These are phyloP conservation scores for Penicillium soppii DNA, from an alignment of 495 filamentous ascomycete genomes.

Conservation along the genomic window DNA sequence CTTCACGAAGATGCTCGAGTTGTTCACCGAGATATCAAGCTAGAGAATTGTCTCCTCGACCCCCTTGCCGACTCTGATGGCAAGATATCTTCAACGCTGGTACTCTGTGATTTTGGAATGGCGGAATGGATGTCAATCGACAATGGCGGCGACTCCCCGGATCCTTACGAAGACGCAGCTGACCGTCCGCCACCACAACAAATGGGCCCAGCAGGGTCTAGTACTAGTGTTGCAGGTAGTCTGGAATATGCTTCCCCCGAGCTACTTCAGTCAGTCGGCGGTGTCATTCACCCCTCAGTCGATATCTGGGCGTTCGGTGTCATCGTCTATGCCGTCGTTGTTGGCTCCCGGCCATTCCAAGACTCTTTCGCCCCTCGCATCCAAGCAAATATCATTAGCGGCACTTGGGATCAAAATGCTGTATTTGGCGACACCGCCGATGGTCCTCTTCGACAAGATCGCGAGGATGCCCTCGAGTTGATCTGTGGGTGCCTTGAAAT, in stretches of 20 bases:
- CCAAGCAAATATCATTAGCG: conserved; percentile 57
- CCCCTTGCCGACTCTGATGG: conserved; percentile 48
- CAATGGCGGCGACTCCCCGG: conserved; percentile 44
- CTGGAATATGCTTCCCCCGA: conserved; percentile 69
- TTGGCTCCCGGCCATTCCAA: conserved; percentile 68
- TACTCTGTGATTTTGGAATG: conserved; percentile 76
- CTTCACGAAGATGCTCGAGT: conserved; percentile 71
- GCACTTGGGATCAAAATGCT: conserved; percentile 59
- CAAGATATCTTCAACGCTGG: conserved; percentile 51
- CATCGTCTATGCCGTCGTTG: conserved; percentile 60
- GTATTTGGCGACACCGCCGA: conserved; percentile 39
- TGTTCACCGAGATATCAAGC: conserved; percentile 73
- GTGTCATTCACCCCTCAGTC: conserved; percentile 55
- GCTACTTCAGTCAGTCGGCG: conserved; percentile 46
- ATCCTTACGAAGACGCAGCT: conserved; percentile 49
- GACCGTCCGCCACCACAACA: conserved; percentile 46
- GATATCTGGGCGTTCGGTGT: conserved; percentile 78
- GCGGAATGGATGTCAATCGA: conserved; percentile 67
- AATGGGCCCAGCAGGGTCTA: conserved; percentile 57
- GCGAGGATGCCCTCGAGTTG: conserved; percentile 49
- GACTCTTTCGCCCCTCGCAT: conserved; percentile 60
- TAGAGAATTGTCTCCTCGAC: conserved; percentile 75
- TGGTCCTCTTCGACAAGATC: conserved; percentile 17
- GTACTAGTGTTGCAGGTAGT: conserved; percentile 59
- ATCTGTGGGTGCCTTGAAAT: conserved; percentile 54